Evolutionary conservation across 345 rosid species (phyloP).

Genomic region (Rhodomyrtus tomentosa): DNA sequence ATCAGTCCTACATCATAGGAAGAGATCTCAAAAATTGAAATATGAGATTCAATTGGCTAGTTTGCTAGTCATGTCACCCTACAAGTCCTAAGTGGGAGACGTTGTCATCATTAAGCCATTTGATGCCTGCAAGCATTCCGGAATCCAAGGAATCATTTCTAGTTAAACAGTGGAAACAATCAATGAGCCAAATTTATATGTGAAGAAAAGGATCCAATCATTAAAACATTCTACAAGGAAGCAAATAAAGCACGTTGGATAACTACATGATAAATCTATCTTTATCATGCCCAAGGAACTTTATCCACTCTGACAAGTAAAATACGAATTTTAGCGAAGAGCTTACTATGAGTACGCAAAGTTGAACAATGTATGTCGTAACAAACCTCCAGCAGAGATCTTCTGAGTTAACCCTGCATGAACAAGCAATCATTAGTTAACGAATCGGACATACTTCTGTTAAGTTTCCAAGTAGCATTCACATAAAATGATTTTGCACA

Average conservation of each 20-base stretch:
- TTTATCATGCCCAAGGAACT: neutral
- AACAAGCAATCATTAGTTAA: neutral
- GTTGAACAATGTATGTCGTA: constrained; percentile 53
- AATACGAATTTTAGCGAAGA: neutral
- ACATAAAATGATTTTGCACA: neutral
- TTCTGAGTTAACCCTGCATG: constrained; percentile 74
- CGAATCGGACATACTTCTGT: neutral
- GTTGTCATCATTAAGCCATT: neutral
- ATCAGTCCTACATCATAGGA: neutral
- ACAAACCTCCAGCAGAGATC: constrained; percentile 54
- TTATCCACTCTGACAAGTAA: neutral
- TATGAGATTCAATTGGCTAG: neutral
- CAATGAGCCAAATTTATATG: neutral
- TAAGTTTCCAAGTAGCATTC: neutral
- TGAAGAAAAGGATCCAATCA: neutral
- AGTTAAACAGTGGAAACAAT: neutral
- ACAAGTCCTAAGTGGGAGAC: neutral
- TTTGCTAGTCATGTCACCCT: neutral
- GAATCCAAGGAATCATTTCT: neutral
- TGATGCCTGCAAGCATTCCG: neutral
- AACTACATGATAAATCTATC: neutral
- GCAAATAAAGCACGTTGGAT: neutral
- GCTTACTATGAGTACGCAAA: constrained; percentile 72
- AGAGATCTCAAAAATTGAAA: neutral
- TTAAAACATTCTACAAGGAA: neutral